Percentiles rank a stretch among this genome's conserved stretches.
Conservation (phyloP, 352 stramenopile species). For the Pythium pyrilobum region DNA sequence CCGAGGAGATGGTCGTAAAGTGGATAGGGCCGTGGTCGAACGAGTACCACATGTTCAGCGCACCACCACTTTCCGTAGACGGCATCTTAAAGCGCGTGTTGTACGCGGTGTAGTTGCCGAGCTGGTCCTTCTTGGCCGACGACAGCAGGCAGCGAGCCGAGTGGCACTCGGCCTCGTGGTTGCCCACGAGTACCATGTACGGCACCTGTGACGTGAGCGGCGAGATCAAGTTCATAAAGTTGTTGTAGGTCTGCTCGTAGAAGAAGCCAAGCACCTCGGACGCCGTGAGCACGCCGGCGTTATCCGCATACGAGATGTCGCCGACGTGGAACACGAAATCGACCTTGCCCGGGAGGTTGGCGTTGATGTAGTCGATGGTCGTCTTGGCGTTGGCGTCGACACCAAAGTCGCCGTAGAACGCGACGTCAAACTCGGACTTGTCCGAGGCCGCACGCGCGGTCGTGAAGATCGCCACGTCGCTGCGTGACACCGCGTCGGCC, state of each 20-base stretch:
- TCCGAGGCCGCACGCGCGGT: constrained; percentile 14
- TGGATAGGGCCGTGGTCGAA: constrained; percentile 53
- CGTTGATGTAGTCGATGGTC: constrained; percentile 18
- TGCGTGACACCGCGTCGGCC: not conserved
- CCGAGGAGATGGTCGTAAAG: constrained; percentile 61
- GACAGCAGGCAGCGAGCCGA: constrained; percentile 27
- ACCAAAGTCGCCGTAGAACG: constrained; percentile 24
- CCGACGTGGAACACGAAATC: constrained; percentile 34
- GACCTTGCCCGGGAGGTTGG: constrained; percentile 14
- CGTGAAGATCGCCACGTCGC: constrained; percentile 10
- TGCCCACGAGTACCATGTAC: constrained; percentile 66
- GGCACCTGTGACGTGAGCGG: constrained; percentile 32
- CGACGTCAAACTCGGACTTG: constrained; percentile 6
- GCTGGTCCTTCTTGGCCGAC: constrained; percentile 27
- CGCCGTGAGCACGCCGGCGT: constrained; percentile 17
- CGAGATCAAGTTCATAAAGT: constrained; percentile 46
- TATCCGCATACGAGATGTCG: constrained; percentile 38
- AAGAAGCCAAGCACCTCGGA: constrained; percentile 26
- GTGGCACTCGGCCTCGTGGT: constrained; percentile 62
- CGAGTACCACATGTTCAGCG: constrained; percentile 48
- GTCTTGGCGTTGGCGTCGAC: constrained; percentile 11
- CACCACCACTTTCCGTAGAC: constrained; percentile 30
- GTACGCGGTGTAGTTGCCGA: constrained; percentile 63
- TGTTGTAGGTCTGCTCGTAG: constrained; percentile 51
- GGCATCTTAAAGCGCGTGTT: constrained; percentile 39